Conservation (phyloP, 352 stramenopile genomes). For the Pythium folliculosum region DNA sequence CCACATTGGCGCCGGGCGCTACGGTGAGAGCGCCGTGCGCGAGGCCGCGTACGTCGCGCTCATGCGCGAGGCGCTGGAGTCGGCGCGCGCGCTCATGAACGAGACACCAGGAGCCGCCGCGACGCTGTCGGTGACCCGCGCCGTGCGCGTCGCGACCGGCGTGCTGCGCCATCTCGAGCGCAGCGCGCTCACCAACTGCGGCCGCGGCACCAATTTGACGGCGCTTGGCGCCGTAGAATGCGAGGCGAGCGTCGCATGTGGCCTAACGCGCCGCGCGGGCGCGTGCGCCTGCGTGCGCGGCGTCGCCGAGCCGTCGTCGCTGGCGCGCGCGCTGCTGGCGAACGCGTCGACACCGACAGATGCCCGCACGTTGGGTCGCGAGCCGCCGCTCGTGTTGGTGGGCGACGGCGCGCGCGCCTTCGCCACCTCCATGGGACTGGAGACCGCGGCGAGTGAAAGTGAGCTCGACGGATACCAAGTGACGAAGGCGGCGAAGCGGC, state of each 20-base stretch:
- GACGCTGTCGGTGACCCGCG: not conserved
- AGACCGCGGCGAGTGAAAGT: conserved; percentile 32
- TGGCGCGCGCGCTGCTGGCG: conserved; percentile 44
- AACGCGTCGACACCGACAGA: not conserved
- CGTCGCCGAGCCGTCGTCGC: conserved; percentile 47
- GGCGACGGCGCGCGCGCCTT: conserved; percentile 42
- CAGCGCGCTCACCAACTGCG: conserved; percentile 56
- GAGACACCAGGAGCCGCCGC: conserved; percentile 5
- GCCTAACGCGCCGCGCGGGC: conserved; percentile 34
- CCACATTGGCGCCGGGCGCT: conserved; percentile 55
- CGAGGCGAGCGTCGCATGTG: conserved; percentile 57
- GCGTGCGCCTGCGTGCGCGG: conserved; percentile 51
- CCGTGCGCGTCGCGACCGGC: conserved; percentile 31
- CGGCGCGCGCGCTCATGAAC: conserved; percentile 2
- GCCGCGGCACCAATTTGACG: conserved; percentile 56
- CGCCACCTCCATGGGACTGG: conserved; percentile 39
- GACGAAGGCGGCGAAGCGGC: conserved; percentile 26
- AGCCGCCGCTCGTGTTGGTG: conserved; percentile 61
- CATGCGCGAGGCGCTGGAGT: conserved; percentile 33
- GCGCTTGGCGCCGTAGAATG: conserved; percentile 50
- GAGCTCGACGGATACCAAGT: conserved; percentile 42
- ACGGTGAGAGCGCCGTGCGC: conserved; percentile 34
- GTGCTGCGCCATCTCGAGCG: conserved; percentile 54
- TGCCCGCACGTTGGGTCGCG: conserved; percentile 35
- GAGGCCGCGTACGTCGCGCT: conserved; percentile 49